Base-by-base conservation (phyloP, 768 basidiomycete species). In the Cytidiella melzeri region DNA sequence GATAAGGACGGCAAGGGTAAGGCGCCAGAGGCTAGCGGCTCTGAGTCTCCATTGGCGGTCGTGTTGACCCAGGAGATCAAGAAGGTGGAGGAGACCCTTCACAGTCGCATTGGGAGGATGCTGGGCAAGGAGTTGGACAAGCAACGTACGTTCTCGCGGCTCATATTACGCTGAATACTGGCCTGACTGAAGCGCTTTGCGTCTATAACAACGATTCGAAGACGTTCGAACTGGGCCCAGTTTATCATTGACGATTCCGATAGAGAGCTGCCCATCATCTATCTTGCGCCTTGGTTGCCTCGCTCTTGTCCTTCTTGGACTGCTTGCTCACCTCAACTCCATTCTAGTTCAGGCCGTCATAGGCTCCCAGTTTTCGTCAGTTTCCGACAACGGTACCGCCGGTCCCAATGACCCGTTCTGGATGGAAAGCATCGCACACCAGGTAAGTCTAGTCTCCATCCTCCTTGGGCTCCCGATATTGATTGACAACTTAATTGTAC, bases 101-200 rank as follows among this genome's bases (percentile, higher is more conserved):
- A 88, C 55, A 80, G 65, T 34, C 80, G 84, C 41, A 82, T 93
- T 51, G 83, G 83, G n/a, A 80, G 84, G 39, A 68, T 91, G 45
- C 82, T 93, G 55, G 76, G 77, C 30, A 88, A 87, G 69, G 91
- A 93, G 66, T 83, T 93, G 75, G 91, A 92, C 61, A 92, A 85
- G 67, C 89, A 92, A 65, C 83, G 91, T 91, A 55, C 65, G 87
- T 60, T 38, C 48, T 41, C n/a, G n/a, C n/a, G n/a, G n/a, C n/a
- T 41, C n/a, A n/a, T n/a, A n/a, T n/a, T n/a, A n/a, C n/a, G n/a
- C n/a, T n/a, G n/a, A n/a, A n/a, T n/a, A n/a, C n/a, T n/a, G n/a
- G n/a, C n/a, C n/a, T n/a, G n/a, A n/a, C n/a, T n/a, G n/a, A n/a
- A n/a, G n/a, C n/a, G n/a, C n/a, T n/a, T n/a, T n/a, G n/a, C n/a